Percentiles rank a stretch among this genome's conserved stretches.
Conservation (phyloP, 1,284 basidiomycete species). For the Athelia sp. region DNA sequence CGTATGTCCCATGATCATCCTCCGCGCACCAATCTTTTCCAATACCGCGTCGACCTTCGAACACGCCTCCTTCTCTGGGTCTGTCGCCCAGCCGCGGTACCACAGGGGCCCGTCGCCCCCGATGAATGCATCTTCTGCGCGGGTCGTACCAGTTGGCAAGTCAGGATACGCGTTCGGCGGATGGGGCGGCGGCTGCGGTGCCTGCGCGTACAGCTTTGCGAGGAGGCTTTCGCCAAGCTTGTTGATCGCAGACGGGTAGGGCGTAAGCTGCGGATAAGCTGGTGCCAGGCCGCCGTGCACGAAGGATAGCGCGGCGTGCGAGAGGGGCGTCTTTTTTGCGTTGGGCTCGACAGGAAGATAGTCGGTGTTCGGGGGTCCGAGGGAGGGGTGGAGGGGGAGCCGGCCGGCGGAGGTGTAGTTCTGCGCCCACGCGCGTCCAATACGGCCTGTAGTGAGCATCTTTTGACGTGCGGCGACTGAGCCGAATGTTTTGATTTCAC, state of each 20-base stretch:
- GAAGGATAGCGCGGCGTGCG: constrained; percentile 78
- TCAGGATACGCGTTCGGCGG: constrained; percentile 79
- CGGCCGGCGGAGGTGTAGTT: constrained; percentile 86
- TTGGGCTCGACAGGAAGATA: constrained; percentile 30
- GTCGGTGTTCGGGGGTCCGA: constrained; percentile 70
- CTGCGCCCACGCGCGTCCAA: constrained; percentile 78
- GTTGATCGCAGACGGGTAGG: constrained; percentile 82
- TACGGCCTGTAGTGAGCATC: constrained; percentile 68
- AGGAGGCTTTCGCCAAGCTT: constrained; percentile 63
- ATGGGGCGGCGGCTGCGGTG: constrained; percentile 65
- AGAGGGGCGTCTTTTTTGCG: constrained; percentile 42
- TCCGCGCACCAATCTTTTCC: constrained; percentile 67
- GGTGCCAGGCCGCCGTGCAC: constrained; percentile 86
- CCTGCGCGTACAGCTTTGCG: constrained; percentile 52
- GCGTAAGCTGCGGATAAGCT: constrained; percentile 61
- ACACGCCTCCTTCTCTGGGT: constrained; percentile 68
- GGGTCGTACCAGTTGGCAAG: constrained; percentile 61
- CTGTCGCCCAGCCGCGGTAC: constrained; percentile 87
- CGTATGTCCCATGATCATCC: constrained; percentile 96
- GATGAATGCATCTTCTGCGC: constrained; percentile 70
- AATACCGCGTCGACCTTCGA: constrained; percentile 65
- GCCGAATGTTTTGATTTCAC: constrained; percentile 80
- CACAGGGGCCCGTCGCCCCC: constrained; percentile 77
- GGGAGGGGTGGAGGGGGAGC: constrained; percentile 68
- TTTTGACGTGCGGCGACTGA: constrained; percentile 64